phyloP scores from a whole-genome alignment of 495 filamentous ascomycete genomes.

The Hyaloscypha hepaticicola region DNA sequence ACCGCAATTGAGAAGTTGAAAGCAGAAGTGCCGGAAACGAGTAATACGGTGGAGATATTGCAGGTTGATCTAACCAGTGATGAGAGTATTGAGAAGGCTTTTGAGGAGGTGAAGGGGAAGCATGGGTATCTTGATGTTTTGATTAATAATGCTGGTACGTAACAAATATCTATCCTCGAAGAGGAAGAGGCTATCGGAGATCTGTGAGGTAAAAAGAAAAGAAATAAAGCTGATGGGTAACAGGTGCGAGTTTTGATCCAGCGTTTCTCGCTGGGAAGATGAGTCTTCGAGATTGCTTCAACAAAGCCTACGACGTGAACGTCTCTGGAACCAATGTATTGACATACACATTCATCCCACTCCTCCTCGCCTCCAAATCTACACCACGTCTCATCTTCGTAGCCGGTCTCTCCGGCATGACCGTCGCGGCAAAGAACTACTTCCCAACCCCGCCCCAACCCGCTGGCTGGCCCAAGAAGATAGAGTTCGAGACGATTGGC shows the following conservation, averaged over 20 bases:
- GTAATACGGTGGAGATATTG: slow-evolving; percentile 41
- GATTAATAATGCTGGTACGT: slow-evolving; percentile 61
- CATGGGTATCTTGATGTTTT: slow-evolving; percentile 51
- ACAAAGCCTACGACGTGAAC: slow-evolving; percentile 57
- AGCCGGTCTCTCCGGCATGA: slow-evolving; percentile 47
- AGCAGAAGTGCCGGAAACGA: slow-evolving; percentile 38
- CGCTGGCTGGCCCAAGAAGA: slow-evolving; percentile 49
- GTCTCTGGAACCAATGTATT: slow-evolving; percentile 50
- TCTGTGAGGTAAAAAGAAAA: slow-evolving; percentile 18
- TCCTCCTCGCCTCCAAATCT: slow-evolving; percentile 41
- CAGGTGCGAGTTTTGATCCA: slow-evolving; percentile 28
- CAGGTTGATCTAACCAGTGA: slow-evolving; percentile 52
- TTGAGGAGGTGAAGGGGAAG: slow-evolving; percentile 33
- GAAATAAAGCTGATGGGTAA: slow-evolving; percentile 1
- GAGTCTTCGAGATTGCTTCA: slow-evolving; percentile 41
- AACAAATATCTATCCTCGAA: too few species aligned
- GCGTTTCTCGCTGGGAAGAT: slow-evolving; percentile 21
- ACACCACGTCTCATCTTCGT: slow-evolving; percentile 51
- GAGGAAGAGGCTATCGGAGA: too few species aligned
- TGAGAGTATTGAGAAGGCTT: slow-evolving; percentile 42
- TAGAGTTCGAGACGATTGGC: slow-evolving; percentile 33
- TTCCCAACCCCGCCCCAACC: slow-evolving; percentile 31
- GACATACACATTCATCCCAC: slow-evolving; percentile 44
- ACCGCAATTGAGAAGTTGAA: slow-evolving; percentile 39
- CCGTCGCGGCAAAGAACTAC: slow-evolving; percentile 36